Evolutionary conservation across 2,329 filamentous ascomycete genomes (phyloP).

Genomic region (Macrophomina phaseolina): DNA sequence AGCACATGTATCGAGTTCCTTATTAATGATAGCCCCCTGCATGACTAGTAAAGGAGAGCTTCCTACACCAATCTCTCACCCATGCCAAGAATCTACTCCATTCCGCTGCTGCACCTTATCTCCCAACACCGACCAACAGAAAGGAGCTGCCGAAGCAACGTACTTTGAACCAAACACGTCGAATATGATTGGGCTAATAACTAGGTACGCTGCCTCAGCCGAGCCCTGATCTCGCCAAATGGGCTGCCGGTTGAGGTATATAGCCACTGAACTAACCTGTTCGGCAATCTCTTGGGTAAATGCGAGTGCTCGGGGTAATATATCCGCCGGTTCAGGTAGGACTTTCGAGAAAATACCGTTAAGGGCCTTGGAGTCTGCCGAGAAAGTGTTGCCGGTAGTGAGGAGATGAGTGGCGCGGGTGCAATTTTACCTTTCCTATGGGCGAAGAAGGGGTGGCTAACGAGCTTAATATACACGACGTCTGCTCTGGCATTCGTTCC

Average conservation of each 20-base stretch:
- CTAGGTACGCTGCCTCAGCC: slow-evolving; percentile 28
- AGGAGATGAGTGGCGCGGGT: slow-evolving; percentile 27
- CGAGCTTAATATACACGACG: too few relatives aligned
- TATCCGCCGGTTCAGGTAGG: neutral
- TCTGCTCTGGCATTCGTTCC: too few relatives aligned
- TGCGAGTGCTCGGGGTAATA: slow-evolving; percentile 23
- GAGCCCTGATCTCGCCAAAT: slow-evolving; percentile 28
- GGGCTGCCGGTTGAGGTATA: slow-evolving; percentile 26
- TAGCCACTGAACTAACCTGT: slow-evolving; percentile 19
- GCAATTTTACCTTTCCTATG: too few relatives aligned
- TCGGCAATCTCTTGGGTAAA: slow-evolving; percentile 16
- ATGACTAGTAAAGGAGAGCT: too few relatives aligned
- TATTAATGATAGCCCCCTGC: too few relatives aligned
- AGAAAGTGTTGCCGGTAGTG: slow-evolving; percentile 28
- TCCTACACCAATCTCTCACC: too few relatives aligned
- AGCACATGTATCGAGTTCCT: too few relatives aligned
- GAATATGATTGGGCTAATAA: slow-evolving; percentile 27
- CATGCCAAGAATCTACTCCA: too few relatives aligned
- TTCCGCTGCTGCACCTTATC: too few relatives aligned
- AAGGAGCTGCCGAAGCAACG: neutral
- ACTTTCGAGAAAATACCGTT: slow-evolving; percentile 28
- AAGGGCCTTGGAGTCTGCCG: slow-evolving; percentile 26
- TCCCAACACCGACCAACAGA: too few relatives aligned
- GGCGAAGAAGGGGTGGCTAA: too few relatives aligned
- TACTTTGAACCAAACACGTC: slow-evolving; percentile 13